Evolutionary conservation across 805 yeast species (phyloP).

Genomic region (Priceomyces carsonii): DNA sequence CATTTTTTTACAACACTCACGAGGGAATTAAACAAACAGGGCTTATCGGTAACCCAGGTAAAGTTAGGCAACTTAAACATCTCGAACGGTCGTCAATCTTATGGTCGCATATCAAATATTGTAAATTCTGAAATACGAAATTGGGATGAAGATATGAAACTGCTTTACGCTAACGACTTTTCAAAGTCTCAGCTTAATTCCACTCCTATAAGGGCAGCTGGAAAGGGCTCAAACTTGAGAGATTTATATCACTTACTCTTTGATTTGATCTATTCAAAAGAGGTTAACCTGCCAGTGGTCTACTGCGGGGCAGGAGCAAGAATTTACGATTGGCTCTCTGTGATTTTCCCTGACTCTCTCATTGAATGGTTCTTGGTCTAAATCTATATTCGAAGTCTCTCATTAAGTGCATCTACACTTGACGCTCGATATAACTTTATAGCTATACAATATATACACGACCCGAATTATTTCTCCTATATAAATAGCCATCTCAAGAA

Average conservation of each 20-base stretch:
- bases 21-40: constrained; percentile 37
- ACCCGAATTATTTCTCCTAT: constrained; percentile 2
- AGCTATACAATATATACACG: too few relatives aligned
- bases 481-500: constrained; percentile 1
- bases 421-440: too few relatives aligned
- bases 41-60: constrained; percentile 38
- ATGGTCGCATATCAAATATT: constrained; percentile 24
- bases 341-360: constrained; percentile 32
- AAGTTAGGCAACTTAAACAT: constrained; percentile 41
- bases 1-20: constrained; percentile 34
- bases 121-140: constrained; percentile 37
- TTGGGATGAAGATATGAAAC: constrained; percentile 38
- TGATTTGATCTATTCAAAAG: constrained; percentile 32
- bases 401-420: too few relatives aligned
- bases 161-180: constrained; percentile 32
- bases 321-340: constrained; percentile 33
- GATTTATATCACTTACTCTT: constrained; percentile 41
- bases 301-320: constrained; percentile 47
- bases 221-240: constrained; percentile 31
- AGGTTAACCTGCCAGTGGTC: constrained; percentile 28
- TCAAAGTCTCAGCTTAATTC: constrained; percentile 29
- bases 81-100: constrained; percentile 19
- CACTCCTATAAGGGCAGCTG: constrained; percentile 28
- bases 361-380: constrained; percentile 22
- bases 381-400: not conserved